Conservation (phyloP, 768 basidiomycete genomes). For the Boletales sp. region DNA sequence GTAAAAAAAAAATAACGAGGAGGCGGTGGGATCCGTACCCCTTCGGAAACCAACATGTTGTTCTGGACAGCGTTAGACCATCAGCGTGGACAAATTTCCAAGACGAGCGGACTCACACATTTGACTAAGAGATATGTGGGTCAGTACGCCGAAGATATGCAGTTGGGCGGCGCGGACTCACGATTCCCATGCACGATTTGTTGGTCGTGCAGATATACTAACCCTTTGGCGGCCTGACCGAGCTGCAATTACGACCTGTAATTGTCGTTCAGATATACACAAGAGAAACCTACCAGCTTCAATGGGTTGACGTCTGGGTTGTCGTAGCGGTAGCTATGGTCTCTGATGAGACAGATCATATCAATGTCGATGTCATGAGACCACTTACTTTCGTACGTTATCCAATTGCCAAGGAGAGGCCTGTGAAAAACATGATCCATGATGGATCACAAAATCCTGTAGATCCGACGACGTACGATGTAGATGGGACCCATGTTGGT, state of each 20-base stretch:
- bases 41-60: conserved; percentile 55
- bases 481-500: conserved; percentile 51
- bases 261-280: background rate
- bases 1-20: background rate
- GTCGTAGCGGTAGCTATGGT: conserved; percentile 38
- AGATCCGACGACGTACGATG: conserved; percentile 32
- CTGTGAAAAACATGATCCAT: conserved; percentile 25
- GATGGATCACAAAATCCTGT: background rate
- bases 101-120: conserved; percentile 44
- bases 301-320: conserved; percentile 38
- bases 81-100: conserved; percentile 3
- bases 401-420: conserved; percentile 63
- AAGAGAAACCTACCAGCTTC: conserved; percentile 34
- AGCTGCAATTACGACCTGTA: conserved; percentile 33
- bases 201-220: conserved; percentile 52
- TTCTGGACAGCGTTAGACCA: conserved; percentile 30
- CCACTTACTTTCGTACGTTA: conserved; percentile 48
- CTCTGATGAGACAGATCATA: background rate
- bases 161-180: conserved; percentile 30
- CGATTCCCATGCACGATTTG: conserved; percentile 59
- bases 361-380: background rate
- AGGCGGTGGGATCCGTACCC: conserved; percentile 29
- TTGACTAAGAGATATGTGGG: conserved; percentile 40
- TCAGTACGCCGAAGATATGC: background rate
- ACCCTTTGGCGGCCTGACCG: conserved; percentile 50